phyloP scores from a whole-genome alignment of 768 basidiomycete genomes.

The Clavulina sp. region DNA sequence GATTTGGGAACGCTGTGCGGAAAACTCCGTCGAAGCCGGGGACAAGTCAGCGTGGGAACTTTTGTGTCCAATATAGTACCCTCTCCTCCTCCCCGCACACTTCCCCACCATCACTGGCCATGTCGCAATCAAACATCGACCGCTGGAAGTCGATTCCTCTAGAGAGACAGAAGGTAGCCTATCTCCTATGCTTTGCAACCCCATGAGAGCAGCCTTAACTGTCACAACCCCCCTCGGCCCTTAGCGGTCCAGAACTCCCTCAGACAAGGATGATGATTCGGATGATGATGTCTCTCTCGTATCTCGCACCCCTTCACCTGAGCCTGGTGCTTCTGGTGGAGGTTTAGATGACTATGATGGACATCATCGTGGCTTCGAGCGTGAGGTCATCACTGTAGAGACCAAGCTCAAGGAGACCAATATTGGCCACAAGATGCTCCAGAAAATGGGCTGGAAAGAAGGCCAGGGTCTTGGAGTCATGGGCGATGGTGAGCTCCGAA shows the following conservation, averaged over 20 bases:
- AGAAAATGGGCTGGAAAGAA: constrained; percentile 69
- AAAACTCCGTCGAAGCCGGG: no score
- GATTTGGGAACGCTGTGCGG: no score
- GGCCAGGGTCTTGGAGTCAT: constrained; percentile 63
- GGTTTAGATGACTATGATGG: constrained; percentile 47
- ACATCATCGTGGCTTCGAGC: constrained; percentile 29
- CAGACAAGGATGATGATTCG: constrained; percentile 18
- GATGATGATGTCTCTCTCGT: constrained; percentile 42
- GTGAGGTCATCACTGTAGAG: constrained; percentile 62
- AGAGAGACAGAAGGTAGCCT: constrained; percentile 14
- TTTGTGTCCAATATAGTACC: background rate
- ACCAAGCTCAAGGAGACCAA: constrained; percentile 65
- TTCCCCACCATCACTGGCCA: no score
- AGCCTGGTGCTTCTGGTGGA: constrained; percentile 23
- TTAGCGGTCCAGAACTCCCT: constrained; percentile 39
- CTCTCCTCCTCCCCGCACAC: background rate
- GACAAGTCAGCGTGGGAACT: no score
- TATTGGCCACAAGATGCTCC: constrained; percentile 63
- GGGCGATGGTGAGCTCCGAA: constrained; percentile 38
- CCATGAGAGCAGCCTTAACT: constrained; percentile 15
- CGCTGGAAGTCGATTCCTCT: constrained; percentile 59
- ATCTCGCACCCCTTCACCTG: constrained; percentile 64
- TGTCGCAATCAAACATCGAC: constrained; percentile 49
- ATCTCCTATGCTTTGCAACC: background rate
- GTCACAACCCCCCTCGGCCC: constrained; percentile 33